A percentile compares a stretch with the other conserved stretches of the same genome.
Evolutionary conservation across 495 filamentous ascomycete genomes (phyloP).

Genomic region (Xylaria acuta): DNA sequence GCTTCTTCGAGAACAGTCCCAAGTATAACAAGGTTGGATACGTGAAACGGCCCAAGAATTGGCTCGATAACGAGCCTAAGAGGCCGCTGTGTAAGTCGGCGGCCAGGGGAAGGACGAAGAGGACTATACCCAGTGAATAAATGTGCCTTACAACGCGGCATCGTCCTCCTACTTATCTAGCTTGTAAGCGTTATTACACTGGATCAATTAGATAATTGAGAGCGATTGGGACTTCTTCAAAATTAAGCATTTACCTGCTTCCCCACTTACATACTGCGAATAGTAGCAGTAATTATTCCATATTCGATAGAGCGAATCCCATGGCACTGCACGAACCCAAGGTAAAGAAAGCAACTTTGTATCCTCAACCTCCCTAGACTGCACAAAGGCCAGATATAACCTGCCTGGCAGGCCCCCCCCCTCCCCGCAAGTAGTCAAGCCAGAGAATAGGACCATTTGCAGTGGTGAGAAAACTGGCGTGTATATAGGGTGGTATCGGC

Average conservation of each 20-base stretch:
- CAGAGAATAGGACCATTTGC: too few species aligned
- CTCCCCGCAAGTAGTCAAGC: too few species aligned
- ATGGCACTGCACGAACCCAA: too few species aligned
- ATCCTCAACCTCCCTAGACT: too few species aligned
- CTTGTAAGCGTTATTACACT: not conserved
- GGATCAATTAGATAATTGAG: slow-evolving; percentile 4
- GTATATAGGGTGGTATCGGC: too few species aligned
- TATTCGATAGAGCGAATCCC: too few species aligned
- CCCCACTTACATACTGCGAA: not conserved
- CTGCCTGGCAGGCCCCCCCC: too few species aligned
- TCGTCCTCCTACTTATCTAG: not conserved
- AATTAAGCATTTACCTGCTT: not conserved
- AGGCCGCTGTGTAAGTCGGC: slow-evolving; percentile 54
- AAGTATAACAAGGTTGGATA: slow-evolving; percentile 78
- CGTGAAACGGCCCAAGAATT: slow-evolving; percentile 57
- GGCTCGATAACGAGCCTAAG: slow-evolving; percentile 53
- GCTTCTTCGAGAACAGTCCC: slow-evolving; percentile 77
- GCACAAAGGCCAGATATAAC: too few species aligned
- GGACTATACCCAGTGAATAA: slow-evolving; percentile 45
- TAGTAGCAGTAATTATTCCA: too few species aligned
- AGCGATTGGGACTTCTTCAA: not conserved
- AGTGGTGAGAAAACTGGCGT: too few species aligned
- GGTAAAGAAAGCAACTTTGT: too few species aligned
- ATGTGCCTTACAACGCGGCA: not conserved
- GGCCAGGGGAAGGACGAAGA: slow-evolving; percentile 47